phyloP scores from a whole-genome alignment of 441 rosid genomes.

The Gossypium davidsonii region DNA sequence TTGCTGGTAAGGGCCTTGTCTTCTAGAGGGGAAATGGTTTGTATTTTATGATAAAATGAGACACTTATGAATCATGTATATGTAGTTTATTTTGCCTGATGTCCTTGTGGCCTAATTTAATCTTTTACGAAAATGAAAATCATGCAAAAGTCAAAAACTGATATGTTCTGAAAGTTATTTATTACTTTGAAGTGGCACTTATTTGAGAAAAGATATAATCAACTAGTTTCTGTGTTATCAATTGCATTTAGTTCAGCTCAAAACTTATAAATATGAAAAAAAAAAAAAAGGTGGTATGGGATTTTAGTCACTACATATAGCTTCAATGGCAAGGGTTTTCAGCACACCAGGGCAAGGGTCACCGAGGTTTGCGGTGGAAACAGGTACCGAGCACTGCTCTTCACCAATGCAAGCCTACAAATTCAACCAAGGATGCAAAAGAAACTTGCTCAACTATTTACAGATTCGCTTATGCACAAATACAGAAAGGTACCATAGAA shows the following conservation, averaged over 20 bases:
- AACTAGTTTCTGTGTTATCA: not conserved
- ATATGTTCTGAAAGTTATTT: not conserved
- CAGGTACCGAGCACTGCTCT: constrained; percentile 38
- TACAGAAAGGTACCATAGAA: not conserved
- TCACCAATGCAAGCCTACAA: constrained; percentile 55
- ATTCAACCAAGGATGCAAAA: constrained; percentile 2
- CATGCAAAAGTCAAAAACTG: not conserved
- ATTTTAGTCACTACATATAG: constrained; percentile 32
- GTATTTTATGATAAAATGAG: not conserved
- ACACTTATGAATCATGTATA: not conserved
- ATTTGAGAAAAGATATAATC: not conserved
- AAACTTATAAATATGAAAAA: not conserved
- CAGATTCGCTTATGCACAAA: not conserved
- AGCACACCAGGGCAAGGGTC: constrained; percentile 43
- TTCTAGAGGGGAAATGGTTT: not conserved
- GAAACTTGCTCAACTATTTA: not conserved
- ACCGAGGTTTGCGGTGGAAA: constrained; percentile 33
- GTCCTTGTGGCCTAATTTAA: not conserved
- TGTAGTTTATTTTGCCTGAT: not conserved
- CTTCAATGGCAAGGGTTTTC: constrained; percentile 49
- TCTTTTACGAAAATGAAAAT: not conserved
- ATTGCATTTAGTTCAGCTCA: not conserved
- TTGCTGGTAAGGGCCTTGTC: not conserved
- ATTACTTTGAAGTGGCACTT: not conserved
- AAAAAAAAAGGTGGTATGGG: not conserved